Conservation (phyloP, 805 yeast species). For the Torulaspora maleeae region DNA sequence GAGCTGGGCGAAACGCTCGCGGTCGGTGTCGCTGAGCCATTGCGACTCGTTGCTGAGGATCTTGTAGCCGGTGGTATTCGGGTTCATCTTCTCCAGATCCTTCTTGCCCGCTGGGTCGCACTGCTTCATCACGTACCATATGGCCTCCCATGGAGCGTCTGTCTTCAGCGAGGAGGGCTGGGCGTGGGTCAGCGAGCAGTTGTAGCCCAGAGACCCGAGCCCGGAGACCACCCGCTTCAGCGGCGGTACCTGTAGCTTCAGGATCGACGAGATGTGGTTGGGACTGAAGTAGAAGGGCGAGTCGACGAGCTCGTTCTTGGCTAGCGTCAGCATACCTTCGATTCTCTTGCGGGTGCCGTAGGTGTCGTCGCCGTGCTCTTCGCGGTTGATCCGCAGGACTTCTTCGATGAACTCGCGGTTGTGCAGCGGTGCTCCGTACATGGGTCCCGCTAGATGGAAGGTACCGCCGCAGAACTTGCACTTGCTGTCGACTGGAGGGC, state of each 20-base stretch:
- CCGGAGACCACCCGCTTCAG: conserved; percentile 70
- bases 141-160: conserved; percentile 75
- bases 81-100: conserved; percentile 41
- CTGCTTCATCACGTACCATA: conserved; percentile 67
- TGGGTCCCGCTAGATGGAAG: conserved; percentile 87
- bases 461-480: conserved; percentile 66
- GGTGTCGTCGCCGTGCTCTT: conserved; percentile 45
- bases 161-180: conserved; percentile 83
- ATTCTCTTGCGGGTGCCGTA: conserved; percentile 83
- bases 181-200: conserved; percentile 86
- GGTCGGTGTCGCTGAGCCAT: conserved; percentile 19
- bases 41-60: conserved; percentile 42
- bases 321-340: conserved; percentile 88
- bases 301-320: conserved; percentile 58
- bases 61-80: conserved; percentile 54
- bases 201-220: conserved; percentile 74
- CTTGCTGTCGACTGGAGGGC: conserved; percentile 52
- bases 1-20: conserved; percentile 16
- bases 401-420: conserved; percentile 59
- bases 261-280: conserved; percentile 64
- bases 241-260: conserved; percentile 82
- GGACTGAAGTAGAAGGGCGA: conserved; percentile 82
- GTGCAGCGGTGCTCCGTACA: conserved; percentile 88
- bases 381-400: conserved; percentile 52
- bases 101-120: conserved; percentile 48